Evolutionary conservation across 192 early-diverging fungal species (phyloP).

Genomic region (Coemansia guatemalensis): DNA sequence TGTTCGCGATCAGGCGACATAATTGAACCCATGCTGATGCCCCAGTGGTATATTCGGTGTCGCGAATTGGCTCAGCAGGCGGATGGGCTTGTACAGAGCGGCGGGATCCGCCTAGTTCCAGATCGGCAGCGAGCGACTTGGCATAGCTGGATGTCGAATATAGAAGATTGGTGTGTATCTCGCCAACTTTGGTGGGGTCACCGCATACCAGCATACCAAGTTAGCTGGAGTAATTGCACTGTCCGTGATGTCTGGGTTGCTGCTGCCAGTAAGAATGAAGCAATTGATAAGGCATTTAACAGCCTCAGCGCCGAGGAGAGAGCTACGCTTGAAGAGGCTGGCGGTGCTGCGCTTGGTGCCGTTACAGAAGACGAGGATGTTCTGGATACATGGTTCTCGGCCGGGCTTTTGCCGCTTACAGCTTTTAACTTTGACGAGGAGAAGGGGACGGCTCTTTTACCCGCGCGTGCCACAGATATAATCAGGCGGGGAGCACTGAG

Average conservation of each 20-base stretch:
- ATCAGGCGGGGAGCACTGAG: slow-evolving; percentile 54
- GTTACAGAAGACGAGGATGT: slow-evolving; percentile 77
- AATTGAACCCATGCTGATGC: slow-evolving; percentile 93
- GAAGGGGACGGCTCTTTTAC: slow-evolving; percentile 31
- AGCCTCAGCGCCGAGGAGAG: slow-evolving; percentile 3
- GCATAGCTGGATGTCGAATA: slow-evolving; percentile 83
- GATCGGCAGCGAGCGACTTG: slow-evolving; percentile 74
- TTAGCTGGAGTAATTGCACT: slow-evolving; percentile 42
- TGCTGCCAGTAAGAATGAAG: slow-evolving; percentile 28
- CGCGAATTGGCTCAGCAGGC: slow-evolving; percentile 71
- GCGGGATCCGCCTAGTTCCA: slow-evolving; percentile 72
- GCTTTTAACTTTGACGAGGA: slow-evolving; percentile 53
- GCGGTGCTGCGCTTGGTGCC: not conserved
- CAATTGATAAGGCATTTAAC: slow-evolving; percentile 35
- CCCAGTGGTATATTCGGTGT: slow-evolving; percentile 96
- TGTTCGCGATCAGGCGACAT: slow-evolving; percentile 88
- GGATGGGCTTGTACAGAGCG: slow-evolving; percentile 61
- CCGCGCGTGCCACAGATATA: slow-evolving; percentile 4
- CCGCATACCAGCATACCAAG: slow-evolving; percentile 85
- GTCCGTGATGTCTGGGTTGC: slow-evolving; percentile 35
- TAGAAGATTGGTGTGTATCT: slow-evolving; percentile 98
- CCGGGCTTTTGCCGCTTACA: slow-evolving; percentile 88
- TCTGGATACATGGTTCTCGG: slow-evolving; percentile 98
- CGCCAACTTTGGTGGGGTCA: slow-evolving; percentile 99
- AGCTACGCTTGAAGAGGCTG: not conserved